Evolutionary conservation across 78 protist species (phyloP).

Genomic region (Cyanophora paradoxa): DNA sequence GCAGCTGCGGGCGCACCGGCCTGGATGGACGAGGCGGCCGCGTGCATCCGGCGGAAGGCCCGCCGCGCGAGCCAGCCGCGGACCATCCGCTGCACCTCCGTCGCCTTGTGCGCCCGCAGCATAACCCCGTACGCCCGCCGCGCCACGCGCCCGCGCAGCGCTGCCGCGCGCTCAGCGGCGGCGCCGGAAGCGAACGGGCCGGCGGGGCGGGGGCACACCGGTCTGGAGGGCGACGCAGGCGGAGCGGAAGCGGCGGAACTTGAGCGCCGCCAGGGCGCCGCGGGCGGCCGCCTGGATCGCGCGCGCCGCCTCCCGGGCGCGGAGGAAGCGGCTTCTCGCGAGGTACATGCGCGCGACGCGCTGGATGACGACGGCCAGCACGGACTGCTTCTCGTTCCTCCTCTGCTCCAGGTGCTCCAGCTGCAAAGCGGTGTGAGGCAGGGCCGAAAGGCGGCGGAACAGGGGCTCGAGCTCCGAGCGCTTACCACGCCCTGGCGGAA

Average conservation of each 20-base stretch:
- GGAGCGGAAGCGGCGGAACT: background rate
- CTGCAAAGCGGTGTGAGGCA: background rate
- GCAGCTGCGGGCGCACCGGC: too few relatives aligned
- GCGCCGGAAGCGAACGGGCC: too few relatives aligned
- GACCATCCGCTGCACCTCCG: background rate
- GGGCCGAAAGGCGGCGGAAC: background rate
- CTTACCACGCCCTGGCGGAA: conserved; percentile 9
- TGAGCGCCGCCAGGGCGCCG: background rate
- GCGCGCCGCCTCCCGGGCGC: background rate
- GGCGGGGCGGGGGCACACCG: too few relatives aligned
- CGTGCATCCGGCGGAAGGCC: background rate
- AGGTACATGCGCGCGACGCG: background rate
- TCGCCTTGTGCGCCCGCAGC: background rate
- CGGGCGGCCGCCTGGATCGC: background rate
- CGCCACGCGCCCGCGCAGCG: background rate
- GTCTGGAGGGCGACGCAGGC: too few relatives aligned
- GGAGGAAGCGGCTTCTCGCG: background rate
- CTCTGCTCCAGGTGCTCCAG: background rate
- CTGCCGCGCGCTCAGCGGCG: too few relatives aligned
- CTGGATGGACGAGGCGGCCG: too few relatives aligned
- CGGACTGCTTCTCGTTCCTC: background rate
- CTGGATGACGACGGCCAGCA: background rate
- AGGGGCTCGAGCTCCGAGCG: background rate
- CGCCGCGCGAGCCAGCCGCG: background rate
- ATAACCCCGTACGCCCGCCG: background rate